Percentiles rank a stretch among this genome's conserved stretches.
Conservation (phyloP, 352 stramenopile genomes). For the Pythium scleroteichum region DNA sequence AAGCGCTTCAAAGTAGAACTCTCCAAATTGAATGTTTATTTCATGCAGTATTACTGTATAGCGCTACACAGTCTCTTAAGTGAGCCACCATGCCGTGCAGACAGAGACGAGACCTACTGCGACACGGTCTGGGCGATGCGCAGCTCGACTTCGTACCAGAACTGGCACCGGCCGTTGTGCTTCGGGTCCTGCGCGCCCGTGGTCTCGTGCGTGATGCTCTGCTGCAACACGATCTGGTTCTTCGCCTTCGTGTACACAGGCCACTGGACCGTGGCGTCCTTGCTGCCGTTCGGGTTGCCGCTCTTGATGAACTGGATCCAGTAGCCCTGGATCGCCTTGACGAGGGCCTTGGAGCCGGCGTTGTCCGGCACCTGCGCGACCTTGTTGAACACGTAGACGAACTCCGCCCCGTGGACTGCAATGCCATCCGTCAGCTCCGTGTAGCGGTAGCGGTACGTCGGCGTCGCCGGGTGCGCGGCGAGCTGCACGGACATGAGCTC, state of each 20-base stretch:
- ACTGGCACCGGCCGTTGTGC: conserved; percentile 12
- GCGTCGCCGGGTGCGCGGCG: neutral
- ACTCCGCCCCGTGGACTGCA: conserved; percentile 2
- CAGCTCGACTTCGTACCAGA: conserved; percentile 14
- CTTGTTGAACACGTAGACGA: conserved; percentile 17
- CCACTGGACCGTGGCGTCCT: neutral
- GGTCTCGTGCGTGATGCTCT: conserved; percentile 1
- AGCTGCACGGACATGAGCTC: neutral
- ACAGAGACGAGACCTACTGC: too few species aligned
- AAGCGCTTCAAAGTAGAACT: too few species aligned
- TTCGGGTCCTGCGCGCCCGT: conserved; percentile 8
- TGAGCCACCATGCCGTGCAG: too few species aligned
- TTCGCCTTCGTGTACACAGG: neutral
- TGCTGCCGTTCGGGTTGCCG: conserved; percentile 5
- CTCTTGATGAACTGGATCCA: conserved; percentile 13
- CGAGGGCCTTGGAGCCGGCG: neutral
- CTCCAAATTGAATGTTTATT: too few species aligned
- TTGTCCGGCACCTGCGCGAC: neutral
- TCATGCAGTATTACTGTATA: too few species aligned
- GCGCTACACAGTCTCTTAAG: too few species aligned
- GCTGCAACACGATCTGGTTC: conserved; percentile 10
- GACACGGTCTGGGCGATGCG: neutral
- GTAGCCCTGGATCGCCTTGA: conserved; percentile 4
- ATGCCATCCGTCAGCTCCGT: conserved; percentile 1
- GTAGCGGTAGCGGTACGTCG: conserved; percentile 17